Conservation (phyloP, 2,329 filamentous ascomycete genomes). For the Penicillium fuscoglaucum region DNA sequence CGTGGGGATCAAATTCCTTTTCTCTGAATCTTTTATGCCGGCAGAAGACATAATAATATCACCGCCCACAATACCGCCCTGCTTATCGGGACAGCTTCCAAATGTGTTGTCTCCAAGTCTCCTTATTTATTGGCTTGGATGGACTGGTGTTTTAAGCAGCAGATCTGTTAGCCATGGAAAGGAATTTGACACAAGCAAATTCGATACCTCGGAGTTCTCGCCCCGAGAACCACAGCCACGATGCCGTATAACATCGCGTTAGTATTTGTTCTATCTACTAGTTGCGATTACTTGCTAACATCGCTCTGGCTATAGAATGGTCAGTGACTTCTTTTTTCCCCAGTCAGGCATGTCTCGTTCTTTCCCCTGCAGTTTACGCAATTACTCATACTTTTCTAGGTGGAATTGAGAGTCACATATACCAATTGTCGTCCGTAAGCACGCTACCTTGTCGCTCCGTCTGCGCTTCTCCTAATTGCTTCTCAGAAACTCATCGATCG, state of each 20-base stretch:
- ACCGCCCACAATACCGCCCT: slow-evolving; percentile 4
- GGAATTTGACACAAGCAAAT: background rate
- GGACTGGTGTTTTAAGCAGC: slow-evolving; percentile 5
- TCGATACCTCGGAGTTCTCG: slow-evolving; percentile 16
- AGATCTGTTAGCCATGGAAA: slow-evolving; percentile 25
- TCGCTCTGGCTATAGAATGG: slow-evolving; percentile 62
- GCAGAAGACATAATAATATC: slow-evolving; percentile 15
- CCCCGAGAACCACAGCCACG: slow-evolving; percentile 28
- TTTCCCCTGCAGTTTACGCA: background rate
- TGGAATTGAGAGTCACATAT: slow-evolving; percentile 96
- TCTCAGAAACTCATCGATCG: slow-evolving; percentile 85
- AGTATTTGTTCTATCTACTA: slow-evolving; percentile 30
- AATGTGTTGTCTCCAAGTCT: background rate
- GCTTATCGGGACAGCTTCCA: slow-evolving; percentile 14
- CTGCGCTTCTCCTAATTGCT: slow-evolving; percentile 11
- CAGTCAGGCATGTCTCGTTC: slow-evolving; percentile 65
- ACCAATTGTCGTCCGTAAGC: slow-evolving; percentile 79
- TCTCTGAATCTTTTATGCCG: slow-evolving; percentile 26
- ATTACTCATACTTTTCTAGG: slow-evolving; percentile 47
- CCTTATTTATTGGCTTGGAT: background rate
- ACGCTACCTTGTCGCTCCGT: background rate
- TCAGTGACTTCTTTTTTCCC: slow-evolving; percentile 99
- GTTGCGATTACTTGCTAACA: slow-evolving; percentile 29
- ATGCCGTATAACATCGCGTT: slow-evolving; percentile 73
- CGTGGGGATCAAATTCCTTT: slow-evolving; percentile 14